Base-by-base conservation (phyloP, 2,329 filamentous ascomycete genomes). In the Beauveria sp. region DNA sequence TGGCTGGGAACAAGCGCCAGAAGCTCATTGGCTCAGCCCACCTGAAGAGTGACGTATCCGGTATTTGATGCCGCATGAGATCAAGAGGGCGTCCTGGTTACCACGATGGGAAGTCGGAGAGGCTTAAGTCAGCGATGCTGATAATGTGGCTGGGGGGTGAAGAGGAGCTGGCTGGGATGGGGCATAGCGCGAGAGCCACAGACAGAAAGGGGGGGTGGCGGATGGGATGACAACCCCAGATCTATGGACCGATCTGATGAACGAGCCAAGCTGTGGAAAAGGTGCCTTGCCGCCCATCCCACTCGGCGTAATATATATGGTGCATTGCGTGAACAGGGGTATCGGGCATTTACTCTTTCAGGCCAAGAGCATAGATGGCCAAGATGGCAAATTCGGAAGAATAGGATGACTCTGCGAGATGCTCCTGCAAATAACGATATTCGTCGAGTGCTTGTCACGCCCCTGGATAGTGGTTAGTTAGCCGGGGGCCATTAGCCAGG, bases 81-180 rank as follows among this genome's bases (percentile, higher is more conserved):
- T 46, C 43, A 55, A 42, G 22, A 60, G 9, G 45, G 38, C 58
- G 28, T 60, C 30, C 50, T 60, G 58, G 58, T 60, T 60, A 60
- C 58, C 58, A 30, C 58, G 51, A 55, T 60, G 28, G 58, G 58
- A 54, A 60, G 49, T 55, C 50, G 58, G 50, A 7, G 20, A 60
- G 58, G 58, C 58, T 60, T 60, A 60, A 60, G 58, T 60, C 58
- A 60, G 58, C 58, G 20, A 49, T 55, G 58, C 58, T 60, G 51
- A 60, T 60, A 34, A 16, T 16, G 58, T 12, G 26, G 20, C 45
- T 34, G 45, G 24, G 58, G 49, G 47, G 26, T 43, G 24, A 20
- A 52, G 47, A 40, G 57, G 18, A 47, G 45, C 40, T 54, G 54
- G 50, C 26, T 38, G 12, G 51, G 54, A 57, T 47, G 54, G 34